These are phyloP conservation scores for Hanseniaspora meyeri DNA, from an alignment of 805 yeast genomes.

Conservation along the genomic window DNA sequence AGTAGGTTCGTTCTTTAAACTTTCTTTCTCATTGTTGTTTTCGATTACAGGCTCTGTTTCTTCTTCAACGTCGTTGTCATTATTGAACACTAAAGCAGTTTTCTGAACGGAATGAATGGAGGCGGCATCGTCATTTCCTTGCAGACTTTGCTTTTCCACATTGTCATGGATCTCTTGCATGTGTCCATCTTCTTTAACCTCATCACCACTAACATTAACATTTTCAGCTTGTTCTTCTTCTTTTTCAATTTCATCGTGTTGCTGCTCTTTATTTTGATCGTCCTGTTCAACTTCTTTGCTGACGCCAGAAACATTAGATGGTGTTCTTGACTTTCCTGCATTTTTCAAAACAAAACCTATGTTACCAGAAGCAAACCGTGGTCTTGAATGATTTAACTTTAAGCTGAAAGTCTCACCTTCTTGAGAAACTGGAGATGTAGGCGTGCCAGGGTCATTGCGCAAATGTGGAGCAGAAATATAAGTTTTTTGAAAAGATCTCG, in stretches of 20 bases:
- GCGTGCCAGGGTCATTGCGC: background rate
- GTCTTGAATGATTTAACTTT: conserved; percentile 2
- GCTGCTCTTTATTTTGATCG: too few species aligned
- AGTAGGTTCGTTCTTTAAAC: conserved; percentile 13
- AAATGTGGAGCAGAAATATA: background rate
- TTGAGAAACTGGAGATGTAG: conserved; percentile 1
- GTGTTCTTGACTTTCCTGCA: conserved; percentile 5
- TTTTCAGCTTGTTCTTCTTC: background rate
- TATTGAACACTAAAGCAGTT: too few species aligned
- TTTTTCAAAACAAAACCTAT: conserved; percentile 10
- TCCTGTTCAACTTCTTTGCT: background rate
- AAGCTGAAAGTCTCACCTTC: conserved; percentile 12
- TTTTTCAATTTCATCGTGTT: background rate
- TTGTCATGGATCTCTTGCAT: too few species aligned
- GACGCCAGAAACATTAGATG: background rate
- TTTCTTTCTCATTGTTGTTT: too few species aligned
- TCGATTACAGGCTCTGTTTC: conserved; percentile 19
- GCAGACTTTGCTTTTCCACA: too few species aligned
- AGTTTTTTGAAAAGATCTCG: background rate
- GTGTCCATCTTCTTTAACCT: background rate
- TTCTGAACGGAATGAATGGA: too few species aligned
- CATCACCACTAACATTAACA: background rate
- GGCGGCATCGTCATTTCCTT: too few species aligned
- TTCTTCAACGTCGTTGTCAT: conserved; percentile 9
- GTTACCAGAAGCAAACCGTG: conserved; percentile 13